Percentiles rank a stretch among this genome's conserved stretches.
Evolutionary conservation across 257 asterid genomes (phyloP).

Genomic region (Nicotiana tabacum): DNA sequence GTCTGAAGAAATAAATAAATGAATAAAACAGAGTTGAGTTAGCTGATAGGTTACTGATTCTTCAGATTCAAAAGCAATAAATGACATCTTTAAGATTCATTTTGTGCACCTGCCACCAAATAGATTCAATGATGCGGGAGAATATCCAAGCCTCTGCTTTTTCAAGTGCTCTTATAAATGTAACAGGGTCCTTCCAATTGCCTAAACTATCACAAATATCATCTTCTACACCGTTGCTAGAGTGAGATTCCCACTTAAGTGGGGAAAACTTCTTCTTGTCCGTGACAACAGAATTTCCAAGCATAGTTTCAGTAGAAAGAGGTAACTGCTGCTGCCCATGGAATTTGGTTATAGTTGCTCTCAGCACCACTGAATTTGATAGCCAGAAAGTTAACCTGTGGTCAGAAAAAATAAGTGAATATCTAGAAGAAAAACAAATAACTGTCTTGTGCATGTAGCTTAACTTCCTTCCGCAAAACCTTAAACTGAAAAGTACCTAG

Average conservation of each 20-base stretch:
- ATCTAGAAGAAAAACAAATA: neutral
- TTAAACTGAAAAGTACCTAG: slow-evolving; percentile 46
- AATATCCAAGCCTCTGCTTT: slow-evolving; percentile 89
- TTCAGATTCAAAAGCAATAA: slow-evolving; percentile 5
- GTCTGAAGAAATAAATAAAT: slow-evolving; percentile 38
- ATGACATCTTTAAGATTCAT: neutral
- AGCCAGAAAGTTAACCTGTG: slow-evolving; percentile 91
- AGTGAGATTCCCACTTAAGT: slow-evolving; percentile 53
- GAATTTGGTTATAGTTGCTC: slow-evolving; percentile 62
- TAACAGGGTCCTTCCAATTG: slow-evolving; percentile 59
- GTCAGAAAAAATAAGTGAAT: slow-evolving; percentile 7
- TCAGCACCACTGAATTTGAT: slow-evolving; percentile 81
- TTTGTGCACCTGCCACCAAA: slow-evolving; percentile 96
- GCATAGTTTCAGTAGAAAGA: slow-evolving; percentile 24
- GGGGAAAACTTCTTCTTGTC: slow-evolving; percentile 31
- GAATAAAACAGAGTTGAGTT: neutral
- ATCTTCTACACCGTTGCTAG: slow-evolving; percentile 28
- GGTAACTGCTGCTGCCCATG: slow-evolving; percentile 33
- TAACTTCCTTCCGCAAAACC: neutral
- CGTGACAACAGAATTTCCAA: slow-evolving; percentile 20
- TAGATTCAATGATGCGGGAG: slow-evolving; percentile 70
- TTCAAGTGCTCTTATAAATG: slow-evolving; percentile 65
- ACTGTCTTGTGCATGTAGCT: neutral
- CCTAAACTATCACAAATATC: slow-evolving; percentile 21
- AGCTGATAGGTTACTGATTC: neutral